Base-by-base conservation (phyloP, 116 monocot genomes). In the Zostera marina region DNA sequence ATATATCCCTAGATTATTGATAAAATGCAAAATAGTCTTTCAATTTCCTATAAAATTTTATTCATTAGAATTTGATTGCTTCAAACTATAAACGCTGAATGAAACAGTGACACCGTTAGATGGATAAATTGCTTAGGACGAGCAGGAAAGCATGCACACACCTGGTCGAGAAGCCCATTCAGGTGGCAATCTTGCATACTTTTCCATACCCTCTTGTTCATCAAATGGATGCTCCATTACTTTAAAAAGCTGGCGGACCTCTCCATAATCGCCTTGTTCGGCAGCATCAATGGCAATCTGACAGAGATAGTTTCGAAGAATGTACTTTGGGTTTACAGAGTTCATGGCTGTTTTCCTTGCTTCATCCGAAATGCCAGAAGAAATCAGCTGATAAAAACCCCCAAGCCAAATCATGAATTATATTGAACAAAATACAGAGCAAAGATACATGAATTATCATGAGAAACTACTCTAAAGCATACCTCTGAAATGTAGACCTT, bases 81-180 rank as follows among this genome's bases (percentile, higher is more conserved):
- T 32, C 32, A 32, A 32, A 32, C n/a, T n/a, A n/a, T n/a, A n/a
- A n/a, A n/a, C n/a, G n/a, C n/a, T n/a, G 32, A 5, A 2, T 32
- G 32, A 32, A 32, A 32, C 32, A 32, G 5, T 32, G 4, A 1
- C 32, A 32, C 32, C 32, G 4, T 32, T 32, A 32, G 32, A 32
- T n/a, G n/a, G n/a, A n/a, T n/a, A n/a, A n/a, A n/a, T 5, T 32
- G 5, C 32, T 87, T 68, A 99, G 13, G 99, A 99, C 11, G 99
- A 99, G 67, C 99, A 99, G 17, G 99, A 99, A 10, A 99, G 83
- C 83, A 83, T 99, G 73, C 91, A 71, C 7, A 99, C 99, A n/a
- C 99, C 99, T 1, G 99, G 91, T 45, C 99, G 70, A 44, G 86
- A 99, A 43, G 99, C 99, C 99, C 99, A 99, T 1, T 91, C 91